Base-by-base conservation (phyloP, 2,329 filamentous ascomycete genomes). In the Trichoderma aggressivum region DNA sequence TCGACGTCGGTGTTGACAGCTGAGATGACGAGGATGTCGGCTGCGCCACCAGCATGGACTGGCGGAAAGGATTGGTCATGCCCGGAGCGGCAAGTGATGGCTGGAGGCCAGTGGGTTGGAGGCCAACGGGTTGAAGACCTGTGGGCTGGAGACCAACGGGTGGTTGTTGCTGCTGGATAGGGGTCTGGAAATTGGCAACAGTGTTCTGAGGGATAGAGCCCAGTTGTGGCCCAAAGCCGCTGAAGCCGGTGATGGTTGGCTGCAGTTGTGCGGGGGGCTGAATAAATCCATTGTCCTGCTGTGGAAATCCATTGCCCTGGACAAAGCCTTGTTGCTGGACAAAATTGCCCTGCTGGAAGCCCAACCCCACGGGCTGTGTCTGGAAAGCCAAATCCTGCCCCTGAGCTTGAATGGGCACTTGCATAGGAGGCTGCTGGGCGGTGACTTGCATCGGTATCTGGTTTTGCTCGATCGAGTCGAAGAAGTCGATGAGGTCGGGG, bases 401-500 rank as follows among this genome's bases (percentile, higher is more conserved):
- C 75, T 83, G 78, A 70, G 79, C 47, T 53, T 81, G 79, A 30
- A 77, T 77, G 26, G 72, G 71, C n/a, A 60, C 47, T 76, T 58
- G 67, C 32, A 70, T 21, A 43, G 59, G 67, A n/a, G 74, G 75
- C 47, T 79, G 78, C 67, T 82, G 82, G 1, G 80, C 73, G 50
- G 81, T 80, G 21, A 84, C 77, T 74, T 86, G 85, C 86, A 93
- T 88, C 1, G 91, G 85, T 65, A 92, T 92, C 79, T 96, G 94
- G 74, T 94, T 94, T 78, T 94, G 90, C 78, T 98, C 94, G 77
- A 97, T 97, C 7, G 94, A 94, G 78, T 91, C 95, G 80, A 97
- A 97, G 82, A 97, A 98, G 83, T 95, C 96, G 78, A 97, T 98
- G 73, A 97, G 85, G 83, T 97, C 92, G 32, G 91, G 89, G 75